Base-by-base conservation (phyloP, 345 rosid genomes). In the Eucalyptus rudis region DNA sequence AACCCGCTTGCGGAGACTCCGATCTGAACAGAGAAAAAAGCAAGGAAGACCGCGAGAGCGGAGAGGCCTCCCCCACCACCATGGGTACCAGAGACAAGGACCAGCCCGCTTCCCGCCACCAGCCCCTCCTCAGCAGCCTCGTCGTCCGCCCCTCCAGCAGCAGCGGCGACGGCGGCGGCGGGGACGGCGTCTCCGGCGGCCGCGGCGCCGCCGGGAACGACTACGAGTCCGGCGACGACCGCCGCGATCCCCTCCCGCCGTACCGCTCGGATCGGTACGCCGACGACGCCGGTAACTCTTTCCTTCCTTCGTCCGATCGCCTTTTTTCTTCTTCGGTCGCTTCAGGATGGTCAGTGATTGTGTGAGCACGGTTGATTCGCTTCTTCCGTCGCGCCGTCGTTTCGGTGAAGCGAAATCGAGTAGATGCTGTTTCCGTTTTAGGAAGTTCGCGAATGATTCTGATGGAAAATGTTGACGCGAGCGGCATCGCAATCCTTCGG, bases 1-100 rank as follows among this genome's bases (percentile, higher is more conserved):
- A 76, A 20, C 47, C 20, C 52, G 52, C 27, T 11, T 1, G 80
- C 33, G 33, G 4, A 64, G 49, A 19, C 33, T 44, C 52, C 47
- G 14, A 58, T n/a, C 15, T 66, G 76, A 86, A 52, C 88, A n/a
- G 50, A 22, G 54, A 14, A 51, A 20, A 51, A 19, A 5, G 83
- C 40, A 51, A 51, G 44, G 59, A 56, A 49, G 43, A 51, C 52
- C 10, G 87, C 25, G 45, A 20, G 86, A 84, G 87, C 81, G 64
- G 89, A 87, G 90, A 49, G 51, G 51, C 50, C 51, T 15, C 51
- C 51, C 16, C 51, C 16, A 8, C 58, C 58, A 19, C 58, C n/a
- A 62, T 97, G 99, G 97, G 95, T 45, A 95, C 99, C 51, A 94
- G 91, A 89, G 98, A 93, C 90, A 94, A 92, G 94, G 97, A 94